Base-by-base conservation (phyloP, 106 monocot genomes). In the Phalaenopsis equestris region DNA sequence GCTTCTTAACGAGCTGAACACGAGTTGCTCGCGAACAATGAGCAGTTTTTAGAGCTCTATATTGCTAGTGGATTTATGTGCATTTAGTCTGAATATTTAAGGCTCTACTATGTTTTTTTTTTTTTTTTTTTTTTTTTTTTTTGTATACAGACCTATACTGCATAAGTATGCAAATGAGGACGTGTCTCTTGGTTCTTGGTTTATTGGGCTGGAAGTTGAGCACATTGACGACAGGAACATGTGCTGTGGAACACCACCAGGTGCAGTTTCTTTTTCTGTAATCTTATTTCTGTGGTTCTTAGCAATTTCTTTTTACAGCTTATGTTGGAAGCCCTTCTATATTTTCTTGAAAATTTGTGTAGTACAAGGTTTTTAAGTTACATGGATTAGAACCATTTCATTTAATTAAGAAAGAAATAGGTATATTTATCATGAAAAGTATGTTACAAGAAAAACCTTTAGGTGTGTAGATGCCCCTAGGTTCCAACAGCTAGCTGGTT, bases 81-180 rank as follows among this genome's bases (percentile, higher is more conserved):
- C 37, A 43, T 8, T 43, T 45, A 42, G 43, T 17, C 43, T 45
- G 2, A 74, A 21, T 1, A 45, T 45, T 43, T 74, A 43, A n/a
- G 0, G 19, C 8, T 74, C 49, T 73, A n/a, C 12, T 14, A 14
- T 42, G 6, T 47, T 80, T 14, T 52, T 12, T 67, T 41, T 14
- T 1, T 14, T 52, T 12, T 67, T 41, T 14, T 1, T 30, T 42
- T 5, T 47, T 80, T 52, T 52, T 12, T 46, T 41, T 14, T 1
- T 5, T 67, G 15, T 78, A 38, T 30, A 55, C 83, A 94, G 94
- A 81, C 94, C 81, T 81, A 91, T 91, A 85, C 79, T 94, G 49
- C 94, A 94, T 80, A 94, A 94, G 68, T 94, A 82, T 81, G 94
- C 94, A 49, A 94, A 94, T 72, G 94, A 94, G 74, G 94, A 94